Percentiles rank a stretch among this genome's conserved stretches.
Evolutionary conservation across 1,284 basidiomycete genomes (phyloP).

Genomic region (Trametes hirsuta): DNA sequence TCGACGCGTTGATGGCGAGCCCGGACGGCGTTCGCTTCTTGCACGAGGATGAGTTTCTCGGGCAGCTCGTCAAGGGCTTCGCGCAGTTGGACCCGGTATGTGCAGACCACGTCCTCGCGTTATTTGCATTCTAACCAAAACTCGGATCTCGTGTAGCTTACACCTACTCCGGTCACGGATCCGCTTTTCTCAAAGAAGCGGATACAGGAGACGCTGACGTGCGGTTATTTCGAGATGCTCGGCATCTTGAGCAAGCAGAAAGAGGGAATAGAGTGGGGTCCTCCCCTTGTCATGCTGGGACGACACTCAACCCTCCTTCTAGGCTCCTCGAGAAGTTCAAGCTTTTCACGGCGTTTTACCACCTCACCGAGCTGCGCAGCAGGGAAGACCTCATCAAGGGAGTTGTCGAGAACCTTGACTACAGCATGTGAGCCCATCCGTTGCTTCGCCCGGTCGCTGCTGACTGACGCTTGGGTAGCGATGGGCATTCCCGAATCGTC

Average conservation of each 20-base stretch:
- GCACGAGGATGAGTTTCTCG: conserved; percentile 85
- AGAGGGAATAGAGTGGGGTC: conserved; percentile 86
- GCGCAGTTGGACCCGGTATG: conserved; percentile 90
- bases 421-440: conserved; percentile 66
- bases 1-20: conserved; percentile 84
- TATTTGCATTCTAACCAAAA: not conserved
- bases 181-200: conserved; percentile 87
- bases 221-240: conserved; percentile 96
- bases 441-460: not conserved
- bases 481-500: conserved; percentile 90
- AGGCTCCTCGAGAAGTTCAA: conserved; percentile 91
- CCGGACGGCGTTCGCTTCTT: conserved; percentile 87
- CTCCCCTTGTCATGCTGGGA: not conserved
- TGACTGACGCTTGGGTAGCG: conserved; percentile 50
- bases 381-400: conserved; percentile 91
- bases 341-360: conserved; percentile 95
- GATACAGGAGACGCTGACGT: conserved; percentile 83
- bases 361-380: conserved; percentile 87
- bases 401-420: conserved; percentile 92
- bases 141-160: conserved; percentile 50
- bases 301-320: not conserved
- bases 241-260: conserved; percentile 86
- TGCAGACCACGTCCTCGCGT: conserved; percentile 9
- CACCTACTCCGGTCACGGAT: conserved; percentile 68
- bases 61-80: conserved; percentile 87